These are phyloP conservation scores for Aspergillus jensenii DNA, from an alignment of 2,329 filamentous ascomycete genomes.

Conservation along the genomic window DNA sequence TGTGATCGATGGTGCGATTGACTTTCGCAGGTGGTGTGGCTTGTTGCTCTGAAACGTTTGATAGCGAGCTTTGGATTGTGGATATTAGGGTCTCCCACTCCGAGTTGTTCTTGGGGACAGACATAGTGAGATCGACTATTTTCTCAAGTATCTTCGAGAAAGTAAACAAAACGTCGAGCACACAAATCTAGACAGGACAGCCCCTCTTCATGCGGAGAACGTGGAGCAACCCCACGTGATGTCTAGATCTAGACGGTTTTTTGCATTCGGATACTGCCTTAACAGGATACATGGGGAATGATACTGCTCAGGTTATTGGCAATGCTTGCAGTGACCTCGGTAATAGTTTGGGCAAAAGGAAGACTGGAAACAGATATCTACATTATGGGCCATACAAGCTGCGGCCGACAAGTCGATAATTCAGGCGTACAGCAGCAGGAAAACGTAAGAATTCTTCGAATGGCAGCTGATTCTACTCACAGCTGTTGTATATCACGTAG, in stretches of 20 bases:
- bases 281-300: background rate
- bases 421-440: too few relatives aligned
- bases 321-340: background rate
- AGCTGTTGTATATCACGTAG: background rate
- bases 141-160: background rate
- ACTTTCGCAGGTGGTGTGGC: slow-evolving; percentile 27
- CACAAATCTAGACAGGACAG: background rate
- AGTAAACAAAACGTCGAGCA: background rate
- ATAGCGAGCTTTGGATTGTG: slow-evolving; percentile 25
- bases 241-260: background rate
- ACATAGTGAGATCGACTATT: slow-evolving; percentile 16
- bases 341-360: background rate
- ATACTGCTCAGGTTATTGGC: background rate
- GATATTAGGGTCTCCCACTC: slow-evolving; percentile 36
- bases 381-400: background rate
- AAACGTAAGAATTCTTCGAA: background rate
- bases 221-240: background rate
- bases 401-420: too few relatives aligned
- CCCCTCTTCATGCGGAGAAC: background rate
- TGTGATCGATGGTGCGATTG: slow-evolving; percentile 44
- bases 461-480: background rate
- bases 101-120: slow-evolving; percentile 29
- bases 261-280: too few relatives aligned
- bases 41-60: slow-evolving; percentile 21
- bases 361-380: background rate